Evolutionary conservation across 2,329 filamentous ascomycete genomes (phyloP).

Genomic region (Simplicillium sp.): DNA sequence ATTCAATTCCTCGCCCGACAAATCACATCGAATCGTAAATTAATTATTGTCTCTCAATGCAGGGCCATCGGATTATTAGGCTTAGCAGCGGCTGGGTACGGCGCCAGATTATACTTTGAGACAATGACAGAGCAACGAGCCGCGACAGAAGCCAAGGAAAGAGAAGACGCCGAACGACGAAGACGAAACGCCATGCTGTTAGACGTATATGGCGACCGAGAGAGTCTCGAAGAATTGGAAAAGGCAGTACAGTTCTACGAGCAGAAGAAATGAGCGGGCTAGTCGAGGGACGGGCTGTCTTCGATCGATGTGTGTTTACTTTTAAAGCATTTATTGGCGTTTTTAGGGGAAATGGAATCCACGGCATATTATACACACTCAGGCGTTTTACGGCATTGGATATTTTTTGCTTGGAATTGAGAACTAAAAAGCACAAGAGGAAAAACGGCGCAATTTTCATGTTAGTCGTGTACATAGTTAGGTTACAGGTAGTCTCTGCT

Average conservation of each 20-base stretch:
- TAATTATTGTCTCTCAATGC: conserved; percentile 7
- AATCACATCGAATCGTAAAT: conserved; percentile 5
- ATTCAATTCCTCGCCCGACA: conserved; percentile 1
- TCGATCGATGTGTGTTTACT: too few relatives aligned
- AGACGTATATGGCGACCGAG: conserved; percentile 40
- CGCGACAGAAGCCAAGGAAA: conserved; percentile 20
- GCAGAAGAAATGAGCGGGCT: conserved; percentile 14
- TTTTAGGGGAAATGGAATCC: too few relatives aligned
- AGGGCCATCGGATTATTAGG: conserved; percentile 22
- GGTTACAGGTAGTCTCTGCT: too few relatives aligned
- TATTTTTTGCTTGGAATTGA: too few relatives aligned
- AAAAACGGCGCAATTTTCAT: too few relatives aligned
- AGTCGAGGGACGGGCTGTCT: too few relatives aligned
- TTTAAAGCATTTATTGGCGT: too few relatives aligned
- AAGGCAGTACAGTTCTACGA: conserved; percentile 38
- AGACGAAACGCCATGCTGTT: conserved; percentile 31
- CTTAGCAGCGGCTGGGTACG: conserved; percentile 22
- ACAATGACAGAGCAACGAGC: conserved; percentile 15
- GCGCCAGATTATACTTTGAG: conserved; percentile 22
- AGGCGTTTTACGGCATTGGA: too few relatives aligned
- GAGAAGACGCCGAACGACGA: conserved; percentile 22
- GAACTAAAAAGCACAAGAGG: too few relatives aligned
- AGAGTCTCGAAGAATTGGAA: conserved; percentile 37
- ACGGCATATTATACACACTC: too few relatives aligned
- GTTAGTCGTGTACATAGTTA: too few relatives aligned